Evolutionary conservation across 768 basidiomycete species (phyloP).

Genomic region (Hygrocybe punicea): DNA sequence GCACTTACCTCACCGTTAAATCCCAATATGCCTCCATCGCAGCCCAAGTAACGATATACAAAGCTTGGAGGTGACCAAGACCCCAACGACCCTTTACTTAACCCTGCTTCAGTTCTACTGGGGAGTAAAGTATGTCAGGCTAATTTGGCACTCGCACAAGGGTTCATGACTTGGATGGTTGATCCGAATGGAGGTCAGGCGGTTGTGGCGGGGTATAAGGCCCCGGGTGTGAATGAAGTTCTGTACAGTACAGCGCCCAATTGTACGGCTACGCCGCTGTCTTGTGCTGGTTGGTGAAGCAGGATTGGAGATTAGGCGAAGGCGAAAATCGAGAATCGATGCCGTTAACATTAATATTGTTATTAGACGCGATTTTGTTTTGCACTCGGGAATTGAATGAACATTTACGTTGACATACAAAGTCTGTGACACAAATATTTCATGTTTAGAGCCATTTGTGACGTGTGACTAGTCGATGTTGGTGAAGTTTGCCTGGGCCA

Average conservation of each 20-base stretch:
- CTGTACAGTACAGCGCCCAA: constrained; percentile 34
- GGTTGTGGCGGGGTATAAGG: constrained; percentile 40
- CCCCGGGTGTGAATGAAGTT: constrained; percentile 22
- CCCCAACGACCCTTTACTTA: constrained; percentile 42
- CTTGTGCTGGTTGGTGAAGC: not conserved
- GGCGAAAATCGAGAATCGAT: too few species aligned
- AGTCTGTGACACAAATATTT: too few species aligned
- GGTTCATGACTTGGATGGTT: constrained; percentile 47
- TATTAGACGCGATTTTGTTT: too few species aligned
- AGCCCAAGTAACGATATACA: constrained; percentile 36
- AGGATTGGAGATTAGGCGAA: not conserved
- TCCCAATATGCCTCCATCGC: constrained; percentile 21
- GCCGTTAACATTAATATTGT: too few species aligned
- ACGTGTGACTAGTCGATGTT: too few species aligned
- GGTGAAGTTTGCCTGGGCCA: too few species aligned
- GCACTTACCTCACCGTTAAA: constrained; percentile 46
- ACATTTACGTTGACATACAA: too few species aligned
- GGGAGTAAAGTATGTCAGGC: constrained; percentile 26
- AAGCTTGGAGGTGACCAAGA: constrained; percentile 38
- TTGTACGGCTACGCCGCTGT: not conserved
- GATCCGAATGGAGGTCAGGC: constrained; percentile 42
- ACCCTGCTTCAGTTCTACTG: constrained; percentile 46
- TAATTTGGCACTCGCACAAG: constrained; percentile 30
- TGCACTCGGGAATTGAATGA: too few species aligned
- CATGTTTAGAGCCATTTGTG: too few species aligned